These are phyloP conservation scores for Caryopteris hybrid DNA, from an alignment of 305 asterid species.

Conservation along the genomic window DNA sequence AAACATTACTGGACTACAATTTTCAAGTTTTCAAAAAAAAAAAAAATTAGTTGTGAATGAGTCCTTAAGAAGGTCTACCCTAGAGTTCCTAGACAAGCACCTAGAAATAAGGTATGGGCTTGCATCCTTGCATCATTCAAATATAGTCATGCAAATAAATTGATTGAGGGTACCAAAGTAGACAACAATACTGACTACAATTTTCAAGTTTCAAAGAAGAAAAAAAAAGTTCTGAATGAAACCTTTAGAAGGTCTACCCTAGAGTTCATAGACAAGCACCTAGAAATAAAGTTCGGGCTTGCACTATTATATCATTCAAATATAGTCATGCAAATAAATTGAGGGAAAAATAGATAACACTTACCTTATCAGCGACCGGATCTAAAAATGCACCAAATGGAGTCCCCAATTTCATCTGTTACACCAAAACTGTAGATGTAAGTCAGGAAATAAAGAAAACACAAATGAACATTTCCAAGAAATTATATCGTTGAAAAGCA, in stretches of 20 bases:
- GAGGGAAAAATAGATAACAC: background rate
- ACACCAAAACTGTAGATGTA: constrained; percentile 21
- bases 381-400: constrained; percentile 96
- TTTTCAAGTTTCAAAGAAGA: too few species aligned
- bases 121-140: too few species aligned
- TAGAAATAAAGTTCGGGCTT: constrained; percentile 8
- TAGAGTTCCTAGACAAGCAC: too few species aligned
- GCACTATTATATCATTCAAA: background rate
- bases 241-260: background rate
- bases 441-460: constrained; percentile 18
- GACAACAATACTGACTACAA: too few species aligned
- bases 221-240: background rate
- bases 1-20: too few species aligned
- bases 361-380: constrained; percentile 99
- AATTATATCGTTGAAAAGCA: constrained; percentile 14
- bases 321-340: constrained; percentile 4
- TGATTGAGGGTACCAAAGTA: too few species aligned
- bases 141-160: too few species aligned
- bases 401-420: constrained; percentile 87
- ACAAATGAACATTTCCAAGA: constrained; percentile 2
- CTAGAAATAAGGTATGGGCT: too few species aligned
- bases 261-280: background rate
- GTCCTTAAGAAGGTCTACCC: too few species aligned
- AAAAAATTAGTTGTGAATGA: too few species aligned
- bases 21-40: too few species aligned